A percentile compares a stretch with the other conserved stretches of the same genome.
phyloP scores from a whole-genome alignment of 2,329 filamentous ascomycete species.

The Aureobasidium leucospermi region DNA sequence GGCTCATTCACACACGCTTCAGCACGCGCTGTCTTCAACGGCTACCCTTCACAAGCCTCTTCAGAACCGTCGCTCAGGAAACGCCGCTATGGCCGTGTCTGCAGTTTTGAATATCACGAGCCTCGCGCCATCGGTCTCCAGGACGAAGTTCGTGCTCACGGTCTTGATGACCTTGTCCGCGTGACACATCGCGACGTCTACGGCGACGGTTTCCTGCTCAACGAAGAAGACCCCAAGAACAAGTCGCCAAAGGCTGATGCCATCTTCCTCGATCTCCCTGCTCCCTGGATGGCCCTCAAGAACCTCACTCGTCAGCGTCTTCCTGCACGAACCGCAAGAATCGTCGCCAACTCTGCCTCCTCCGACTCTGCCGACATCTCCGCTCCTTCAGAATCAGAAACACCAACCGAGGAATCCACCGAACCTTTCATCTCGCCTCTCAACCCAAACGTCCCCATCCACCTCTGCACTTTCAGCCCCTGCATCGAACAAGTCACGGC shows the following conservation, averaged over 20 bases:
- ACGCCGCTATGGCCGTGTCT: conserved; percentile 56
- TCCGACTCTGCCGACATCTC: conserved; percentile 1
- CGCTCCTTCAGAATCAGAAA: not conserved
- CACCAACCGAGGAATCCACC: not conserved
- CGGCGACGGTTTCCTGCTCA: conserved; percentile 60
- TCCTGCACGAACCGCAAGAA: conserved; percentile 6
- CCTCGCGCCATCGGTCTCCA: conserved; percentile 62
- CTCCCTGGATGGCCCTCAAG: conserved; percentile 71
- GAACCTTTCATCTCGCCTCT: conserved; percentile 44
- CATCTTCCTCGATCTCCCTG: conserved; percentile 73
- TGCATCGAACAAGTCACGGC: conserved; percentile 94
- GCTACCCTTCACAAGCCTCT: conserved; percentile 44
- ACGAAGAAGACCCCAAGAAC: conserved; percentile 13
- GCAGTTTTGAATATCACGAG: conserved; percentile 76
- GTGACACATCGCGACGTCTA: conserved; percentile 77
- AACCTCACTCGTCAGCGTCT: conserved; percentile 56
- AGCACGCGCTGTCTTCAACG: conserved; percentile 67
- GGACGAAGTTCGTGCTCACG: conserved; percentile 62
- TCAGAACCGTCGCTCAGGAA: conserved; percentile 21
- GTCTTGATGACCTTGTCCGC: conserved; percentile 57
- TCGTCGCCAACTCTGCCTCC: conserved; percentile 7
- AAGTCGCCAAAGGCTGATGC: conserved; percentile 54
- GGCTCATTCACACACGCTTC: conserved; percentile 79
- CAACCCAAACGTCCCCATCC: conserved; percentile 61
- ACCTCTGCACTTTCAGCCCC: conserved; percentile 91